Evolutionary conservation across 345 rosid genomes (phyloP).

Genomic region (Theobroma cacao): DNA sequence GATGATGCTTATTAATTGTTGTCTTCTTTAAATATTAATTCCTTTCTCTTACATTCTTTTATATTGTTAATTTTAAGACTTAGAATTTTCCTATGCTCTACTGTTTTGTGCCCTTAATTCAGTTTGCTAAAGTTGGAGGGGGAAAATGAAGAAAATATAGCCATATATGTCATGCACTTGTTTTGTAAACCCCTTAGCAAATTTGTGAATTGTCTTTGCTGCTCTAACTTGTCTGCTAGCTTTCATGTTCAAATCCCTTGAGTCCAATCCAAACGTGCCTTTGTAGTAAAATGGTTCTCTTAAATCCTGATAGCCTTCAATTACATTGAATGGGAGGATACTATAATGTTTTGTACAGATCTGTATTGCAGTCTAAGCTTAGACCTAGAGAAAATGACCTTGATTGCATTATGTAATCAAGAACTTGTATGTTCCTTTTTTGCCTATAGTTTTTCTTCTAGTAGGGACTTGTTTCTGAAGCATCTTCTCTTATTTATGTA

Average conservation of each 20-base stretch:
- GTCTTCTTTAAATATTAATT: background rate
- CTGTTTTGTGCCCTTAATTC: background rate
- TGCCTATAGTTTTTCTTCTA: background rate
- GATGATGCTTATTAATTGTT: background rate
- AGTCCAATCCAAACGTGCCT: background rate
- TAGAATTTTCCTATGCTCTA: background rate
- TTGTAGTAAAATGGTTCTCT: background rate
- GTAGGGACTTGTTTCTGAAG: background rate
- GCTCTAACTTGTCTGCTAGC: background rate
- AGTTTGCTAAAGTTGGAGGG: background rate
- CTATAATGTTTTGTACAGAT: background rate
- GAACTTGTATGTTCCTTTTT: background rate
- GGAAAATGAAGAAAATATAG: background rate
- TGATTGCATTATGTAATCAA: background rate
- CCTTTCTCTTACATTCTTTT: background rate
- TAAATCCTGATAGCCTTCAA: background rate
- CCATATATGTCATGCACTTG: background rate
- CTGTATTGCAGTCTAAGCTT: background rate
- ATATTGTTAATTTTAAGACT: background rate
- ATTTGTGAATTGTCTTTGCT: background rate
- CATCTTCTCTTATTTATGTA: conserved; percentile 6
- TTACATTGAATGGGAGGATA: background rate
- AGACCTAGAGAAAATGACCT: background rate
- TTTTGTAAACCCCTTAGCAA: background rate
- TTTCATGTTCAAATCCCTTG: background rate